phyloP scores from a whole-genome alignment of 169 alveolate species.

The Pseudocohnilembus persalinus region DNA sequence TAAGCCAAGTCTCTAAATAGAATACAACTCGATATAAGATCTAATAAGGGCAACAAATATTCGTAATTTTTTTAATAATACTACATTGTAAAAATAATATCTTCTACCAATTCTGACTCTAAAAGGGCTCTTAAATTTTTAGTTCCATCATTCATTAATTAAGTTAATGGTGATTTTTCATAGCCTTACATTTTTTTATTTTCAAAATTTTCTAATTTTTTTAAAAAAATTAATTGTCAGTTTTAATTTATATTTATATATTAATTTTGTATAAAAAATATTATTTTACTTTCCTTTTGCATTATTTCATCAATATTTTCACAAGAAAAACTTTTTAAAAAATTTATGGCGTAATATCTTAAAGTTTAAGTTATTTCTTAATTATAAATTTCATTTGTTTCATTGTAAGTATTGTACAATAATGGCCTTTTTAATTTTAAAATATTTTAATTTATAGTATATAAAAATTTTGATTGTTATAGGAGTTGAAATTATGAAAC shows the following conservation, averaged over 20 bases:
- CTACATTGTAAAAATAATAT: constrained; percentile 69
- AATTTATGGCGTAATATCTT: constrained; percentile 44
- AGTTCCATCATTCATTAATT: constrained; percentile 61
- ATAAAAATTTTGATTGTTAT: background rate
- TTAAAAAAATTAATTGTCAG: background rate
- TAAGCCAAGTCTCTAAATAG: constrained; percentile 69
- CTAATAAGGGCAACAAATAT: constrained; percentile 57
- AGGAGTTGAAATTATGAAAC: constrained; percentile 24
- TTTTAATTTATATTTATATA: background rate
- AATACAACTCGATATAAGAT: constrained; percentile 67
- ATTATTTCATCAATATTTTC: constrained; percentile 61
- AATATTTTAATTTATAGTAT: background rate
- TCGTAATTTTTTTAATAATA: constrained; percentile 62
- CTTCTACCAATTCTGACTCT: constrained; percentile 72
- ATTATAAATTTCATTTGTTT: constrained; percentile 28
- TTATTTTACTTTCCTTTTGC: constrained; percentile 54
- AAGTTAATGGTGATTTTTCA: constrained; percentile 32
- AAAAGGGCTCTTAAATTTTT: constrained; percentile 71
- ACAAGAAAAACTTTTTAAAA: constrained; percentile 55
- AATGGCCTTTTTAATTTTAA: constrained; percentile 43
- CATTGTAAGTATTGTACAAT: constrained; percentile 46
- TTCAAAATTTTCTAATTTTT: constrained; percentile 24
- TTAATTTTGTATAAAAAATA: background rate
- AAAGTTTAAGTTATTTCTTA: constrained; percentile 37
- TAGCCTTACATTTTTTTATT: constrained; percentile 23